Conservation (phyloP, 306 rosid species). For the Medicago arabica region DNA sequence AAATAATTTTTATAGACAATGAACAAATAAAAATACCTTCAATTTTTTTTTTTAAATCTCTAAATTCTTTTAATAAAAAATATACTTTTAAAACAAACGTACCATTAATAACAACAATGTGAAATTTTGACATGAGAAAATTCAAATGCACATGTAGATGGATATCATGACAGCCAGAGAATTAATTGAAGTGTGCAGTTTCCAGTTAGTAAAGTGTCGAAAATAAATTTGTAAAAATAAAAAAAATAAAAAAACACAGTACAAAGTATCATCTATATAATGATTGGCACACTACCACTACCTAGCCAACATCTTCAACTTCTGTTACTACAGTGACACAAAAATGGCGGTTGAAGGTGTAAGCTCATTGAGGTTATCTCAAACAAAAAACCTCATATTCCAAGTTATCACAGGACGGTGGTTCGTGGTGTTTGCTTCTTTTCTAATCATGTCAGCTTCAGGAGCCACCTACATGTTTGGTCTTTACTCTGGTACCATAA, state of each 20-base stretch:
- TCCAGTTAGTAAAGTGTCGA: background rate
- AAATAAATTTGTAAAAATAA: background rate
- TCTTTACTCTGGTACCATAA: constrained; percentile 71
- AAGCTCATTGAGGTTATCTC: background rate
- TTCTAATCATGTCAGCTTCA: constrained; percentile 73
- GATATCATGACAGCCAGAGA: background rate
- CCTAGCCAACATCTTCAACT: background rate
- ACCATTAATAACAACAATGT: too few species aligned
- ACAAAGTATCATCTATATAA: background rate
- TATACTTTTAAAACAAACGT: too few species aligned
- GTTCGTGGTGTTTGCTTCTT: constrained; percentile 79
- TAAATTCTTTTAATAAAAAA: too few species aligned
- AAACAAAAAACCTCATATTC: constrained; percentile 41
- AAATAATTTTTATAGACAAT: too few species aligned
- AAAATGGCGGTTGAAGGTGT: constrained; percentile 38
- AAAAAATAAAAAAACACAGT: background rate
- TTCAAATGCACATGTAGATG: too few species aligned
- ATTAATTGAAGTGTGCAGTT: background rate
- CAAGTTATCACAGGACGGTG: constrained; percentile 71
- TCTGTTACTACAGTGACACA: background rate
- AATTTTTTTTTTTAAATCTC: too few species aligned
- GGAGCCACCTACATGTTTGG: constrained; percentile 91
- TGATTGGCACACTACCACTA: constrained; percentile 4
- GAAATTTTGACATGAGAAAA: too few species aligned
- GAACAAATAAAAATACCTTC: too few species aligned